A percentile compares a stretch with the other conserved stretches of the same genome.
Evolutionary conservation across 129 eudicot species (phyloP).

Genomic region (Flaveria trinervia): DNA sequence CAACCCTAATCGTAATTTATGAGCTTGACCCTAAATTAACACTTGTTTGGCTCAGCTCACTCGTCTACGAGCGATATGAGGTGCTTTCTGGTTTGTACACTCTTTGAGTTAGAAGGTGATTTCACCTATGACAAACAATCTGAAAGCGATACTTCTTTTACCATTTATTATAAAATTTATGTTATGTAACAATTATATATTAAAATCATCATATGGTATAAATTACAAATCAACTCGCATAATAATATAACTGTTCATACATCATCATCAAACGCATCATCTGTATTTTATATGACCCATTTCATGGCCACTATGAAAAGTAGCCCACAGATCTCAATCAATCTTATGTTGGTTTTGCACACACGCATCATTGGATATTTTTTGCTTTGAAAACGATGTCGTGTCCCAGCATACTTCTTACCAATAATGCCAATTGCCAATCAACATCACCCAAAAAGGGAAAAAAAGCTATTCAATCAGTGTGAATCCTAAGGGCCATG

Average conservation of each 20-base stretch:
- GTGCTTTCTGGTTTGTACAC: not conserved
- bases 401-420: not conserved
- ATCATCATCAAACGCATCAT: not conserved
- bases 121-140: no score
- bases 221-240: not conserved
- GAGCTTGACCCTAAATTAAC: not conserved
- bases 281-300: slow-evolving; percentile 1
- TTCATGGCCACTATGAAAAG: not conserved
- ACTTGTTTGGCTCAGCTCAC: not conserved
- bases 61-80: no score
- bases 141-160: no score
- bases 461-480: not conserved
- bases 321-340: slow-evolving; percentile 19
- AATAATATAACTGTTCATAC: not conserved
- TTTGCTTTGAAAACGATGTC: slow-evolving; percentile 11
- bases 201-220: not conserved
- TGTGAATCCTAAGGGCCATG: not conserved
- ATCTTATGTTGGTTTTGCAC: slow-evolving; percentile 1
- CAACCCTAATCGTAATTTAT: not conserved
- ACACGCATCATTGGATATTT: slow-evolving; percentile 2
- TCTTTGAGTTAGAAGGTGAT: not conserved
- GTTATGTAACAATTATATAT: no score
- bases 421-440: not conserved
- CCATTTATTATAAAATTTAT: no score
- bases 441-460: not conserved